Conservation (phyloP, 2,329 filamentous ascomycete genomes). For the Verticillium nonalfalfae region DNA sequence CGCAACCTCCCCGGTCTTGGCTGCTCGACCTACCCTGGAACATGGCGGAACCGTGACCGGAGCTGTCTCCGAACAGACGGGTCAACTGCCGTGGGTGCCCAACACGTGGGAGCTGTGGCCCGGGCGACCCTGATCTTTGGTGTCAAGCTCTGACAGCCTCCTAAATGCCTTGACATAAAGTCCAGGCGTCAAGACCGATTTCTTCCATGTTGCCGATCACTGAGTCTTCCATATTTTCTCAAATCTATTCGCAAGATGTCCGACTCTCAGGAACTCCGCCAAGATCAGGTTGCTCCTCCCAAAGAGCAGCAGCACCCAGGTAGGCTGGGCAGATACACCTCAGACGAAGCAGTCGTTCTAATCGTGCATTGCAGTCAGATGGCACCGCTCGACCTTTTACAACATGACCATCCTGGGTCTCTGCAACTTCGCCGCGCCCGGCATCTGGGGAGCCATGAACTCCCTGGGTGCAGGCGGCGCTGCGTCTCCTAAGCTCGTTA, state of each 20-base stretch:
- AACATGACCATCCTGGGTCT: constrained; percentile 67
- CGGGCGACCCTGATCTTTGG: not conserved
- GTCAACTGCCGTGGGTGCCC: not conserved
- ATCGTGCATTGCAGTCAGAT: constrained; percentile 42
- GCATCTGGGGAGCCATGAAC: constrained; percentile 71
- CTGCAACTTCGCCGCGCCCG: constrained; percentile 64
- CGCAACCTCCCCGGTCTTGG: constrained; percentile 1
- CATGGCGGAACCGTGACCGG: not conserved
- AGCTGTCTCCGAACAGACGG: not conserved
- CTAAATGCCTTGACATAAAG: not conserved
- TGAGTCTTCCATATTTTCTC: not conserved
- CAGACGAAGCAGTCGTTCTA: not conserved
- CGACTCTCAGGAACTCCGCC: not conserved
- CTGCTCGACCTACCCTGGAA: not conserved
- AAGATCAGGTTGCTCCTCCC: constrained; percentile 7
- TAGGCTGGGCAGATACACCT: constrained; percentile 2
- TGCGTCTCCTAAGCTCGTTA: constrained; percentile 59
- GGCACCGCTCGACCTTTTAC: constrained; percentile 67
- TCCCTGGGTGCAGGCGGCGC: constrained; percentile 64
- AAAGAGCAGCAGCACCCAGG: constrained; percentile 24
- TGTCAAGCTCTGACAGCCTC: not conserved
- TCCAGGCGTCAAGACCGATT: not conserved
- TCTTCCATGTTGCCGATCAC: not conserved
- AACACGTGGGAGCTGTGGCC: not conserved
- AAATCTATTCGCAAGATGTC: not conserved